Percentiles rank a stretch among this genome's conserved stretches.
phyloP scores from a whole-genome alignment of 176 grass and related monocot genomes.

The Themeda triandra region DNA sequence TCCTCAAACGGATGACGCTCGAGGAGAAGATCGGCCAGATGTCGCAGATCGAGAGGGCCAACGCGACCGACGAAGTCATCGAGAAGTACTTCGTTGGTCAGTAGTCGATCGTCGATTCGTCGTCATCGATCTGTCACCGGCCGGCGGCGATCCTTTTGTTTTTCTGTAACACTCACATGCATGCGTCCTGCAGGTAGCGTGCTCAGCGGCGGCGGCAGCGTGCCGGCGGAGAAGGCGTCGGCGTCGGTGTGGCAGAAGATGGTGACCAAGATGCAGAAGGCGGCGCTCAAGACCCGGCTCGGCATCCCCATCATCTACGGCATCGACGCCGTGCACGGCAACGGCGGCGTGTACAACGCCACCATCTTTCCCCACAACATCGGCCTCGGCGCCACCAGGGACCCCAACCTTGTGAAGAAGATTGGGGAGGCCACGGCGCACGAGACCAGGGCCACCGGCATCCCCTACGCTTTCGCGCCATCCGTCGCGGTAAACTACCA shows the following conservation, averaged over 20 bases:
- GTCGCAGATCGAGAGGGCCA: constrained; percentile 74
- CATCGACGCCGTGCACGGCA: constrained; percentile 86
- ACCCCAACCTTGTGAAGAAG: constrained; percentile 56
- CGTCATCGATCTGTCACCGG: too few relatives aligned
- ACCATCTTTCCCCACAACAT: constrained; percentile 94
- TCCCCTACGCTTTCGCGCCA: constrained; percentile 89
- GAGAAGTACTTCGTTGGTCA: constrained; percentile 72
- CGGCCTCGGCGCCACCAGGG: constrained; percentile 79
- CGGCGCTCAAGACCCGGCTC: constrained; percentile 70
- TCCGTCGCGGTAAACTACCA: constrained; percentile 49
- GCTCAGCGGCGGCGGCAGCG: constrained; percentile 82
- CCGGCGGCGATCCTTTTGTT: background rate
- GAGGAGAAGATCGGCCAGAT: constrained; percentile 96
- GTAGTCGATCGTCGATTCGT: background rate
- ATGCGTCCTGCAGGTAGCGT: constrained; percentile 57
- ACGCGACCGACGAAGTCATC: constrained; percentile 49
- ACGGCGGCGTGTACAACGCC: constrained; percentile 79
- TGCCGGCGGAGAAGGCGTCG: constrained; percentile 47
- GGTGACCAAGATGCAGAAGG: constrained; percentile 74
- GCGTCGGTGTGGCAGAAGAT: constrained; percentile 50
- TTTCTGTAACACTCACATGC: background rate
- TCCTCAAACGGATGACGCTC: constrained; percentile 68
- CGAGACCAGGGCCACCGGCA: constrained; percentile 75
- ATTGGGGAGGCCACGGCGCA: constrained; percentile 70
- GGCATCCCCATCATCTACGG: constrained; percentile 93